Evolutionary conservation across 2,329 filamentous ascomycete genomes (phyloP).

Genomic region (Penicillium sp.): DNA sequence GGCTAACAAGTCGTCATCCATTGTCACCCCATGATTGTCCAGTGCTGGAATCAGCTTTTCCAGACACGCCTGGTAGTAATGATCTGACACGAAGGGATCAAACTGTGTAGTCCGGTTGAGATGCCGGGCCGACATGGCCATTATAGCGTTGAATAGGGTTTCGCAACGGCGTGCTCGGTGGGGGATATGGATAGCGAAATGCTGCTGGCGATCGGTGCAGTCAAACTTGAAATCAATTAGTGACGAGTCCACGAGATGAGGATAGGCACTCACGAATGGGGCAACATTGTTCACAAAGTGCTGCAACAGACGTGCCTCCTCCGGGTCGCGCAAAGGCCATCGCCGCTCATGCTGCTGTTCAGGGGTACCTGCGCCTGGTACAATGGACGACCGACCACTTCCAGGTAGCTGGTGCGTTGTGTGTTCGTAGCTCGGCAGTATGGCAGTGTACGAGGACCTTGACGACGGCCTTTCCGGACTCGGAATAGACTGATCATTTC

Average conservation of each 20-base stretch:
- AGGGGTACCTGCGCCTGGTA: not conserved
- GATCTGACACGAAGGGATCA: constrained; percentile 45
- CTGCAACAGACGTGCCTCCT: constrained; percentile 19
- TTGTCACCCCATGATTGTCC: constrained; percentile 41
- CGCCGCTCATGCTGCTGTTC: constrained; percentile 5
- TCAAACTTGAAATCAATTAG: constrained; percentile 24
- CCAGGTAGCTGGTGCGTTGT: not conserved
- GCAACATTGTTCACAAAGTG: constrained; percentile 24
- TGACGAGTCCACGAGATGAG: not conserved
- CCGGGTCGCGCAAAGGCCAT: constrained; percentile 22
- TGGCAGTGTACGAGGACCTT: not conserved
- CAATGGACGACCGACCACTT: not conserved
- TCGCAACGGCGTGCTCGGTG: constrained; percentile 24
- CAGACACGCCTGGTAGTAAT: constrained; percentile 45
- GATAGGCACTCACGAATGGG: constrained; percentile 15
- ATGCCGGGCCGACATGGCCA: constrained; percentile 46
- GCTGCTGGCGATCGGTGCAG: constrained; percentile 27
- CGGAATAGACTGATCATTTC: not conserved
- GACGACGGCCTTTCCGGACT: constrained; percentile 1
- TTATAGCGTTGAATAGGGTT: constrained; percentile 44
- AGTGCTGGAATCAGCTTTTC: constrained; percentile 44
- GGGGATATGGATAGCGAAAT: constrained; percentile 30
- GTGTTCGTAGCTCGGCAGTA: not conserved
- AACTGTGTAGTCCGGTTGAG: constrained; percentile 43
- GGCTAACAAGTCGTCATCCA: constrained; percentile 44